These are phyloP conservation scores for Penicillium bovifimosum DNA, from an alignment of 495 filamentous ascomycete species.

Conservation along the genomic window DNA sequence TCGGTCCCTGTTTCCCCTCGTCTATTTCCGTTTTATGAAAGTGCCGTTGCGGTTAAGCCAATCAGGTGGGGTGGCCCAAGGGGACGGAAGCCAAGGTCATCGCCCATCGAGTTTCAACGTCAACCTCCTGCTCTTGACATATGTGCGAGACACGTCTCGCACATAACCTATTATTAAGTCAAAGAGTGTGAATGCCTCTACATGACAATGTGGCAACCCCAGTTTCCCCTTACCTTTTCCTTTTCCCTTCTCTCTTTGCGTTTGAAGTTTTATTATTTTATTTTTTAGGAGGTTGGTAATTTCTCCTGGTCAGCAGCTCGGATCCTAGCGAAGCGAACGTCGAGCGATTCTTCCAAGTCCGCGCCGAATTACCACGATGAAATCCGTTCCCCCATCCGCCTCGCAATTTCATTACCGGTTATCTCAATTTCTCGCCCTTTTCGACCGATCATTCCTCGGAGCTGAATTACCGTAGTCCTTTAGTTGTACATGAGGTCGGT, in stretches of 20 bases:
- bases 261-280: conserved; percentile 6
- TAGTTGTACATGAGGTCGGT: background rate
- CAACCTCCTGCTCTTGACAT: background rate
- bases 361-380: conserved; percentile 32
- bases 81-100: background rate
- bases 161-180: background rate
- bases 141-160: background rate
- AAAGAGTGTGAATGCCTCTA: background rate
- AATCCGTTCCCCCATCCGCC: conserved; percentile 31
- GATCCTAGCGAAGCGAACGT: conserved; percentile 38
- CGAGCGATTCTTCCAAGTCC: conserved; percentile 32
- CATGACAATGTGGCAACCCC: background rate
- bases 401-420: conserved; percentile 34
- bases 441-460: conserved; percentile 23
- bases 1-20: background rate
- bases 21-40: background rate
- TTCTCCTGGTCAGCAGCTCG: conserved; percentile 42
- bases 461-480: conserved; percentile 14
- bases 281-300: conserved; percentile 23
- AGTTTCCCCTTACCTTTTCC: background rate
- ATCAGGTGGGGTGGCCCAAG: background rate
- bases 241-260: background rate
- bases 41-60: background rate
- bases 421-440: conserved; percentile 22
- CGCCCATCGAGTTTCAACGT: background rate